Conservation (phyloP, 176 grass and related monocot genomes). For the Guadua angustifolia region DNA sequence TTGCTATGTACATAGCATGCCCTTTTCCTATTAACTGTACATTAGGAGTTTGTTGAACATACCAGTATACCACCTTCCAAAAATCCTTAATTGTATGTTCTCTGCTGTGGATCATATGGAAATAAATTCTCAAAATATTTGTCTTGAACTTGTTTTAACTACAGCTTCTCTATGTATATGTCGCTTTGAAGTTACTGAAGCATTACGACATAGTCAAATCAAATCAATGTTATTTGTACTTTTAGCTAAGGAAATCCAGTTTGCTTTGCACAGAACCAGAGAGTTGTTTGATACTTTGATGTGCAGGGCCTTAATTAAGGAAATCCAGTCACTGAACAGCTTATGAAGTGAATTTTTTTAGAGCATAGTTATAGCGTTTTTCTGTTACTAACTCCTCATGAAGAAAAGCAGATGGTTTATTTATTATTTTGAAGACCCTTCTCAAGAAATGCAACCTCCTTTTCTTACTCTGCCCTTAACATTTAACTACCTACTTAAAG, state of each 20-base stretch:
- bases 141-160: not conserved
- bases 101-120: not conserved
- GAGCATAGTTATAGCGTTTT: not conserved
- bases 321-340: not conserved
- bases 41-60: not conserved
- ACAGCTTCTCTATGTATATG: not conserved
- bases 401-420: constrained; percentile 16
- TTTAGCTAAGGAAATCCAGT: not conserved
- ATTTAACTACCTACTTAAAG: not conserved
- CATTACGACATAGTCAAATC: not conserved
- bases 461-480: not conserved
- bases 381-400: not conserved
- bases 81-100: not conserved
- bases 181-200: not conserved
- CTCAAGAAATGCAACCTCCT: not conserved
- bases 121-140: not conserved
- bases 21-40: not conserved
- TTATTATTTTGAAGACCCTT: not conserved
- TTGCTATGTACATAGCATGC: not conserved
- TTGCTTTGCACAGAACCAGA: not conserved
- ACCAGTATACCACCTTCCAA: not conserved
- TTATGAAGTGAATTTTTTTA: constrained; percentile 7
- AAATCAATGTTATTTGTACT: not conserved
- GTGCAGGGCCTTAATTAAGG: not conserved
- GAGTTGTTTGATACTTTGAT: not conserved